These are phyloP conservation scores for Lentinula novae-zelandiae DNA, from an alignment of 1,284 basidiomycete species.

Conservation along the genomic window DNA sequence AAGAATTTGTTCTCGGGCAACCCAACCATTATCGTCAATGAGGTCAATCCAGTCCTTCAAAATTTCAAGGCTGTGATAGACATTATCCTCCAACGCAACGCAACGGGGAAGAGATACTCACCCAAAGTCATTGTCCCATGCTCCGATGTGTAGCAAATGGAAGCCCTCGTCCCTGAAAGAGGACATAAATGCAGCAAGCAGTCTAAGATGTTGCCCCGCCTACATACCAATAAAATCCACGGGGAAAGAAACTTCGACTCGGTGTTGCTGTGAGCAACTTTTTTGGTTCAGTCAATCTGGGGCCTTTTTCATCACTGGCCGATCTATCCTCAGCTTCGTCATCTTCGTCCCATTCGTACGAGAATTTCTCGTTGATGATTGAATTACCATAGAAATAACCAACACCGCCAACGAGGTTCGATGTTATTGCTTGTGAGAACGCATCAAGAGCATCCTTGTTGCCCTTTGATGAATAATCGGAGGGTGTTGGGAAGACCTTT, in stretches of 20 bases:
- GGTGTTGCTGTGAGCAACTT: constrained; percentile 90
- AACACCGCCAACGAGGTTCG: constrained; percentile 87
- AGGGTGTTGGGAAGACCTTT: constrained; percentile 61
- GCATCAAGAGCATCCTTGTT: constrained; percentile 49
- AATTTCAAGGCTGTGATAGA: constrained; percentile 68
- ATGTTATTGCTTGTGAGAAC: constrained; percentile 86
- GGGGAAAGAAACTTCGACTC: constrained; percentile 91
- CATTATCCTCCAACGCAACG: neutral
- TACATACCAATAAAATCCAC: constrained; percentile 90
- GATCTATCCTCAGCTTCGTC: constrained; percentile 49
- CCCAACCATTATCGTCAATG: constrained; percentile 93
- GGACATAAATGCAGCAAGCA: neutral
- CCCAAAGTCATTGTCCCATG: constrained; percentile 92
- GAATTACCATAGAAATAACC: constrained; percentile 94
- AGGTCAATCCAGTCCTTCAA: constrained; percentile 86
- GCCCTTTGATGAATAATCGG: constrained; percentile 42
- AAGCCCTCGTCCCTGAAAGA: constrained; percentile 87
- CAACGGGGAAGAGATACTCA: constrained; percentile 23
- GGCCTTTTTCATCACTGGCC: constrained; percentile 43
- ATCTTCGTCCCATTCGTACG: constrained; percentile 87
- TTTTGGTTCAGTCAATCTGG: constrained; percentile 68
- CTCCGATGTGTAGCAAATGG: constrained; percentile 86
- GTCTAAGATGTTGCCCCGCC: constrained; percentile 13
- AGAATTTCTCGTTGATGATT: constrained; percentile 80
- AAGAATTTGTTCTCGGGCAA: constrained; percentile 91